Evolutionary conservation across 139 green algal species (phyloP), one percentile per base, ranked within the genome.

Genomic region (Auxenochlorella protothecoides): DNA sequence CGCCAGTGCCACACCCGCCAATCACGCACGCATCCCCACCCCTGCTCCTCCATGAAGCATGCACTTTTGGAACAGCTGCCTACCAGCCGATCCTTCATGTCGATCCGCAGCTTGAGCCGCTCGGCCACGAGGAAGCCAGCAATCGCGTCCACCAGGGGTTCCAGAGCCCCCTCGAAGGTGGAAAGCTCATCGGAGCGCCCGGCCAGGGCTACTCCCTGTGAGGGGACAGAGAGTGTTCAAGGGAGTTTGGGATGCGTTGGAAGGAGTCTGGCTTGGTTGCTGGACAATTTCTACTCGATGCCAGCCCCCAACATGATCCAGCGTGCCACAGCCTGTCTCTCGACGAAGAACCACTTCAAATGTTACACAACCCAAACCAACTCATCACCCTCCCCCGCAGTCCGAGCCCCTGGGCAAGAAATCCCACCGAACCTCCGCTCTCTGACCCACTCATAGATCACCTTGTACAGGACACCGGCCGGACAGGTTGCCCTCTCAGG

Each of bases 91-190:
- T 73, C 61, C 3, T n/a, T 55, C 63, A 71, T 53, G 66, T 87
- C 79, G 14, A 63, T 14, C 15, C 78, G 68, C 54, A 83, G 66
- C 15, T 44, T 9, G 7, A 13, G 27, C 27, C 75, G 70, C 73
- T 86, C 81, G 14, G 55, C 5, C 15, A 27, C 61, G 66, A 90
- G 77, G 70, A 85, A 89, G 3, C 0, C 14, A 0, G 55, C 66
- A 5, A 89, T 16, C 8, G 61, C 53, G 11, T 77, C 78, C 64
- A 80, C 4, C 44, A 83, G 68, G 5, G 69, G 16, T 60, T 53
- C 5, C 9, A 74, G 66, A 6, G 75, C 78, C 27, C 78, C 78
- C 65, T 83, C 78, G 10, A 83, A 3, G 16, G 57, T 53, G 3
- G 13, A 5, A 12, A 55, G 27, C 65, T 54, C 51, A 51, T 53